These are phyloP conservation scores for Scopulariopsis brevicaulis DNA, from an alignment of 2,329 filamentous ascomycete species.

Conservation along the genomic window DNA sequence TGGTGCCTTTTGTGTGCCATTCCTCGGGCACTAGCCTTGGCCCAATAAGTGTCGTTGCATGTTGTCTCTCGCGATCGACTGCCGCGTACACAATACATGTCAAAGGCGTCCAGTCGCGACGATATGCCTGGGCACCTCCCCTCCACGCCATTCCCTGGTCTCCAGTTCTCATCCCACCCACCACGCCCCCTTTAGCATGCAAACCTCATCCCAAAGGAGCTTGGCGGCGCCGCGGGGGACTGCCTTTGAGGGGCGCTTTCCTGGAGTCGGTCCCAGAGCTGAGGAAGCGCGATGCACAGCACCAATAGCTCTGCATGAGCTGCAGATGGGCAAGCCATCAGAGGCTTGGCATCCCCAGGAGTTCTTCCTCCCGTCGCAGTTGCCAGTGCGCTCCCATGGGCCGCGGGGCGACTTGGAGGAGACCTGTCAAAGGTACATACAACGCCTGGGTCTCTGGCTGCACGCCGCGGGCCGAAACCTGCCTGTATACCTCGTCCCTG, in stretches of 20 bases:
- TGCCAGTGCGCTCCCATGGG: no score
- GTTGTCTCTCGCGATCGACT: neutral
- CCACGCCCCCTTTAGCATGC: neutral
- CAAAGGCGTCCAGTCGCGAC: no score
- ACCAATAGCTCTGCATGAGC: neutral
- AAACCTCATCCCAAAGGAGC: neutral
- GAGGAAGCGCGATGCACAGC: neutral
- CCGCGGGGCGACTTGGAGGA: no score
- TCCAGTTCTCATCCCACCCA: neutral
- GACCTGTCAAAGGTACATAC: no score
- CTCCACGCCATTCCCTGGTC: neutral
- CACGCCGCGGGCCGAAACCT: no score
- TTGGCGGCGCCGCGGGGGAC: neutral
- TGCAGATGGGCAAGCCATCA: neutral
- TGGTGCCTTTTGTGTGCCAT: neutral
- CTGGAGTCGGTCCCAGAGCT: neutral
- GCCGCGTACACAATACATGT: no score
- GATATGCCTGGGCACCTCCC: neutral
- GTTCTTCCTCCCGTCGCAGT: neutral
- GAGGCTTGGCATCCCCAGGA: neutral
- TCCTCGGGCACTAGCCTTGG: neutral
- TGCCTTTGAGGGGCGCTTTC: neutral
- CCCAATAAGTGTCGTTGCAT: neutral
- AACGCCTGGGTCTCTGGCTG: no score
- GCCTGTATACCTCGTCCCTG: no score